Percentiles rank a stretch among this genome's conserved stretches.
phyloP scores from a whole-genome alignment of 1,284 basidiomycete species.

The Ceratobasidium papillatum region DNA sequence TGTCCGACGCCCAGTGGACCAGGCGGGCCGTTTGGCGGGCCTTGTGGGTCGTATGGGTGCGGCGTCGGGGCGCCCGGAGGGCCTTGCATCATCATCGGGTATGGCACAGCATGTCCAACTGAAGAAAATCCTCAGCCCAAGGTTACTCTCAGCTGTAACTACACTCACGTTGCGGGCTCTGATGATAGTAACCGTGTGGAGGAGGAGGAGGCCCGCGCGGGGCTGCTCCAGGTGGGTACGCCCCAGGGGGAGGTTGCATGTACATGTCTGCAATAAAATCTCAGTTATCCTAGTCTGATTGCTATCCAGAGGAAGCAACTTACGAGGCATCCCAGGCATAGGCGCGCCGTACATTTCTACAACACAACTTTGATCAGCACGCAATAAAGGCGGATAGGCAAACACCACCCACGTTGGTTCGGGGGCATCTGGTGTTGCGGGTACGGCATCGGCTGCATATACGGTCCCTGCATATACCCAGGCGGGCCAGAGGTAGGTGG shows the following conservation, averaged over 20 bases:
- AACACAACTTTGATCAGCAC: conserved; percentile 18
- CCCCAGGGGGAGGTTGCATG: conserved; percentile 66
- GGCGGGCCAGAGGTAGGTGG: conserved; percentile 70
- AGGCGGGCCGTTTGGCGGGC: conserved; percentile 58
- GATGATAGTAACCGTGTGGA: conserved; percentile 81
- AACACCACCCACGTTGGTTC: conserved; percentile 59
- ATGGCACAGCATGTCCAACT: conserved; percentile 85
- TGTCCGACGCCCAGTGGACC: conserved; percentile 77
- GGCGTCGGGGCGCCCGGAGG: conserved; percentile 58
- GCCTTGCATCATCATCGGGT: conserved; percentile 80
- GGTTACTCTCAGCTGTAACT: conserved; percentile 38
- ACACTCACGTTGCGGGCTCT: conserved; percentile 80
- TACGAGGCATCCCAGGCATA: conserved; percentile 86
- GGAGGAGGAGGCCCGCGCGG: conserved; percentile 81
- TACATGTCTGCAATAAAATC: conserved; percentile 66
- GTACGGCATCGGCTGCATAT: conserved; percentile 84
- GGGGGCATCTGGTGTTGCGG: conserved; percentile 74
- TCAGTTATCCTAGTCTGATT: neutral
- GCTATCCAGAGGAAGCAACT: conserved; percentile 49
- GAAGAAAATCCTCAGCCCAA: conserved; percentile 45
- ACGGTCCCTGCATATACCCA: conserved; percentile 75
- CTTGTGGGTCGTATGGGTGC: conserved; percentile 71
- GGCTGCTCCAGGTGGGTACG: conserved; percentile 74
- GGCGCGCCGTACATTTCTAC: conserved; percentile 79
- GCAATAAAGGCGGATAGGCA: neutral